Evolutionary conservation across 1,284 basidiomycete species (phyloP), one percentile per base, ranked within the genome.

Genomic region (Anthracocystis panici-leucophaei): DNA sequence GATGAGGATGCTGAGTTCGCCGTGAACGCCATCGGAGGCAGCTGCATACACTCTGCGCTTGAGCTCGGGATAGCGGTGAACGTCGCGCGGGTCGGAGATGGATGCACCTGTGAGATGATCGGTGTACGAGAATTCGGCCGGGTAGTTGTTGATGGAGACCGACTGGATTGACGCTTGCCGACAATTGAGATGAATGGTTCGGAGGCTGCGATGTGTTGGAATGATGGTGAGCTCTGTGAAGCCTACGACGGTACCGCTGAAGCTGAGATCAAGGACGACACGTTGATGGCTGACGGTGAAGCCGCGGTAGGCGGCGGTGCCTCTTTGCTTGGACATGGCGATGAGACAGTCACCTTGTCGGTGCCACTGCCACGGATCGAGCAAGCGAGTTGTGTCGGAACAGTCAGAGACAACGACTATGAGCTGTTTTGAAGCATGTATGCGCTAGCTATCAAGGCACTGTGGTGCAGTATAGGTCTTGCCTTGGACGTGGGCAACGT

Each of bases 11-110:
- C 93, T 93, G 42, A 99, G 86, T 86, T 98, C 97, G 67, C 97
- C 96, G 83, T 97, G 93, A 70, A 95, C 93, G 48, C 91, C 90
- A 79, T 98, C 95, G 63, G 93, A 91, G 46, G 94, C 88, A 0
- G 95, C 93, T 0, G 93, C 91, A 87, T 94, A 99, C 33, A 97
- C 86, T 86, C 92, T 93, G 58, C 96, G 90, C 88, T 97, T 98
- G 70, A 97, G 89, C 84, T 97, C 96, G 8, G 94, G 93, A 86
- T 97, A 95, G 45, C 90, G 89, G 81, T 95, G 93, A 63, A 93
- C 92, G 81, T 97, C 94, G n/a, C 60, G 61, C 0, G 76, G 67
- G n/a, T 85, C 78, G 6, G 92, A 88, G 65, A 93, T 91, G 27
- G 86, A 90, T 74, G 93, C 88, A 61, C 90, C 91, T 25, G 90